Percentiles rank a stretch among this genome's conserved stretches.
phyloP scores from a whole-genome alignment of 192 early-diverging fungal genomes.

The Coemansia sp. region DNA sequence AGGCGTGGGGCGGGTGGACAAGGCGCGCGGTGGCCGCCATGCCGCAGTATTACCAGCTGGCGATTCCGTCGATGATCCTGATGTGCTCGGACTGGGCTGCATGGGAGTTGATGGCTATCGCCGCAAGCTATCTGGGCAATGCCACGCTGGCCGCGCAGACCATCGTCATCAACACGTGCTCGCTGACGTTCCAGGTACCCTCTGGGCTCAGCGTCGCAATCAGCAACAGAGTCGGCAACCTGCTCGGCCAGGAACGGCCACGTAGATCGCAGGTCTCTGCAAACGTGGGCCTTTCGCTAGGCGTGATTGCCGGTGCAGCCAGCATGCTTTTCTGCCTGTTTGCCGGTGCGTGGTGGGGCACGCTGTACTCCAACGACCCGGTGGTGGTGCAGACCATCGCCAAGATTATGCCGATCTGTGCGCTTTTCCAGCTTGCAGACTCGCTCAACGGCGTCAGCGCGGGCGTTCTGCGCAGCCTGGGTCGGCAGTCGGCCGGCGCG shows the following conservation, averaged over 20 bases:
- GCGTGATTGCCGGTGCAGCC: conserved; percentile 44
- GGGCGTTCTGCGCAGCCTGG: conserved; percentile 55
- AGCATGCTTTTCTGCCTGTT: conserved; percentile 55
- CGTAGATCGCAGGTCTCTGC: conserved; percentile 11
- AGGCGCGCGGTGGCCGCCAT: conserved; percentile 18
- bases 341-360: conserved; percentile 29
- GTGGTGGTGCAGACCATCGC: conserved; percentile 72
- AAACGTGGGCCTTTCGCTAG: conserved; percentile 2
- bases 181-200: conserved; percentile 41
- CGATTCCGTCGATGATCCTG: conserved; percentile 68
- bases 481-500: conserved; percentile 49
- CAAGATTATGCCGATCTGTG: conserved; percentile 70
- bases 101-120: conserved; percentile 33
- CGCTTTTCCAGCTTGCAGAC: conserved; percentile 65
- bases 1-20: conserved; percentile 69
- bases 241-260: conserved; percentile 18
- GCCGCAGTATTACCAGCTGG: conserved; percentile 56
- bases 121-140: conserved; percentile 52
- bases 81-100: conserved; percentile 64
- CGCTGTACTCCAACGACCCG: conserved; percentile 64
- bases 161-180: conserved; percentile 52
- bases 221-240: conserved; percentile 52
- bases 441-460: conserved; percentile 58
- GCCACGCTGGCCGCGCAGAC: conserved; percentile 49
- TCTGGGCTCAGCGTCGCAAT: conserved; percentile 51